A percentile compares a stretch with the other conserved stretches of the same genome.
phyloP scores from a whole-genome alignment of 2,329 filamentous ascomycete species.

The Fonsecaea multimorphosa region DNA sequence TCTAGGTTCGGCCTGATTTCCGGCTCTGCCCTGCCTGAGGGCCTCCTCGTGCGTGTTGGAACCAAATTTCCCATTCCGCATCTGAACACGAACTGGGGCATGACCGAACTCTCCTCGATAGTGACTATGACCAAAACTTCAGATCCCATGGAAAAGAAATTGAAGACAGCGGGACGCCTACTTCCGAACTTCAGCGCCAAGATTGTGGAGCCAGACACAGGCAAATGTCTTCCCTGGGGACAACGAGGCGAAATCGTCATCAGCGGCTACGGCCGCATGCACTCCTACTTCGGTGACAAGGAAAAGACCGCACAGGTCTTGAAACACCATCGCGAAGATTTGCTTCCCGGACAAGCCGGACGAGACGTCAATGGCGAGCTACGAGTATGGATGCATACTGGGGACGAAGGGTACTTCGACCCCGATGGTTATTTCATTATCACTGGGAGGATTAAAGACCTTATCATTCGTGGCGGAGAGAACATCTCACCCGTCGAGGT shows the following conservation, averaged over 20 bases:
- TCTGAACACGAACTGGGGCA: conserved; percentile 69
- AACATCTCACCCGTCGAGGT: conserved; percentile 94
- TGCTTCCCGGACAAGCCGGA: not conserved
- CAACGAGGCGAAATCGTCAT: conserved; percentile 80
- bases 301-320: not conserved
- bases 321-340: not conserved
- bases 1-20: conserved; percentile 16
- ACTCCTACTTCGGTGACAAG: conserved; percentile 43
- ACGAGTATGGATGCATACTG: conserved; percentile 82
- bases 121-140: conserved; percentile 77
- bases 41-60: conserved; percentile 5
- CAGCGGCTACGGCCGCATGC: conserved; percentile 84
- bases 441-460: conserved; percentile 70
- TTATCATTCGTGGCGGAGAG: conserved; percentile 92
- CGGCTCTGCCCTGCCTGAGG: conserved; percentile 21
- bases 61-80: conserved; percentile 3
- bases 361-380: not conserved
- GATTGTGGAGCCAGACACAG: conserved; percentile 64
- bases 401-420: conserved; percentile 86
- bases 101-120: conserved; percentile 81
- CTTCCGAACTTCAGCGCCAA: conserved; percentile 82
- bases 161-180: conserved; percentile 73
- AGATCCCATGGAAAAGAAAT: conserved; percentile 74
- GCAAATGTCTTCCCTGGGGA: conserved; percentile 16
- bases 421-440: conserved; percentile 78